Base-by-base conservation (phyloP, 495 filamentous ascomycete genomes). In the Neurospora terricola region DNA sequence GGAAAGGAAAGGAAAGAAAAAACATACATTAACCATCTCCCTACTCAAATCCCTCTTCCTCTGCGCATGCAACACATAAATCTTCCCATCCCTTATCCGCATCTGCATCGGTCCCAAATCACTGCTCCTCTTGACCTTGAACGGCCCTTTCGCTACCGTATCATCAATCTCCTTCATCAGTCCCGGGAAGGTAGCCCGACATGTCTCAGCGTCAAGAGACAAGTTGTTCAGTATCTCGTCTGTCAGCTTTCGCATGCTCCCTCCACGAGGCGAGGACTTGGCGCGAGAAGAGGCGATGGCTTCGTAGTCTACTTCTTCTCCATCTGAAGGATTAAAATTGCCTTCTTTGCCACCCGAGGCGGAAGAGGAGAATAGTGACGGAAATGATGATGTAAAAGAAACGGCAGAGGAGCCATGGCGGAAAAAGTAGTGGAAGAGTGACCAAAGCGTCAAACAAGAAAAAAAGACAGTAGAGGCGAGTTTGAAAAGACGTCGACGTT, bases 111-210 rank as follows among this genome's bases (percentile, higher is more conserved):
- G 81, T 0, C 85, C 85, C 11, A 80, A 54, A 71, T 81, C 78
- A 40, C 78, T 77, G 21, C 72, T 77, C 30, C 81, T 79, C 74
- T 80, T 74, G 10, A 88, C 78, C 14, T 73, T 74, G 75, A 87
- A 87, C 5, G 83, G 81, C 0, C 85, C 86, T 70, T 82, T 75
- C 66, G 82, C 78, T 1, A 86, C 86, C 5, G 74, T 77, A 54
- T 80, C 73, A 68, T 86, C 85, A 71, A 88, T 79, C 73, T 86
- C 80, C 36, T 80, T 78, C 10, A 80, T 82, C 9, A 88, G 77
- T 6, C 82, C 82, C 1, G 85, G 86, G 73, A 88, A 88, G 14
- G 78, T 72, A 62, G 77, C 73, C 14, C 74, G 45, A 76, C 86
- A 88, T 73, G 86, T 79, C 21, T 74, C 71, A 30, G 82, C 80